Evolutionary conservation across 495 filamentous ascomycete species (phyloP), one percentile per base, ranked within the genome.

Genomic region (Sabuloglossum arenarium): DNA sequence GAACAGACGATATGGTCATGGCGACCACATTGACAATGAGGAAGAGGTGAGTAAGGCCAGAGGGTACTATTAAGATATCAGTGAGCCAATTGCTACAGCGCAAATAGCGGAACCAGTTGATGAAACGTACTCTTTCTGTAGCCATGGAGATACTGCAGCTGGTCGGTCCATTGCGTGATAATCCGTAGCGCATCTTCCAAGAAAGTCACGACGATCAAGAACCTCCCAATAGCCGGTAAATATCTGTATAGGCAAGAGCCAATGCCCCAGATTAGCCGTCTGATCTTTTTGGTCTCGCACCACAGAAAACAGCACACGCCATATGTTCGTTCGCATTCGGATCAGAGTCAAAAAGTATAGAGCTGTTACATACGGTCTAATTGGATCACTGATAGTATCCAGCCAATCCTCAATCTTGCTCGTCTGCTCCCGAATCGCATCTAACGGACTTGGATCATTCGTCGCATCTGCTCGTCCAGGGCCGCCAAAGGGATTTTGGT

Each of bases 181-280:
- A 98, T 98, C 67, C 91, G 79, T 42, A 98, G 71, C 31, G 89
- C 86, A 72, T 98, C 91, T 71, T 98, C 91, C 58, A 98, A 76
- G 73, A 98, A 98, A 59, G 91, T 98, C 56, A 96, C 91, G 29
- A 98, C 91, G 62, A 98, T 98, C 61, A 98, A 72, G 70, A 97
- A 97, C 46, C 91, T 85, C 39, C 91, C 91, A 70, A 97, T 89
- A 56, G 86, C 87, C 30, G 91, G 91, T 19, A 98, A 76, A 64
- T 93, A 95, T 61, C 90, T 97, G 32, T 0, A 57, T 1, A 6
- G 34, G 16, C 34, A 39, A n/a, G 10, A 12, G 23, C n/a, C 16
- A 29, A 19, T 8, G 2, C 5, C 16, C 1, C 16, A 14, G 5
- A 23, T 51, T 51, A 51, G 47, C 47, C 12, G 10, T 43, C 39